Conservation (phyloP, 129 eudicot genomes). For the Oenanthe sinensis region DNA sequence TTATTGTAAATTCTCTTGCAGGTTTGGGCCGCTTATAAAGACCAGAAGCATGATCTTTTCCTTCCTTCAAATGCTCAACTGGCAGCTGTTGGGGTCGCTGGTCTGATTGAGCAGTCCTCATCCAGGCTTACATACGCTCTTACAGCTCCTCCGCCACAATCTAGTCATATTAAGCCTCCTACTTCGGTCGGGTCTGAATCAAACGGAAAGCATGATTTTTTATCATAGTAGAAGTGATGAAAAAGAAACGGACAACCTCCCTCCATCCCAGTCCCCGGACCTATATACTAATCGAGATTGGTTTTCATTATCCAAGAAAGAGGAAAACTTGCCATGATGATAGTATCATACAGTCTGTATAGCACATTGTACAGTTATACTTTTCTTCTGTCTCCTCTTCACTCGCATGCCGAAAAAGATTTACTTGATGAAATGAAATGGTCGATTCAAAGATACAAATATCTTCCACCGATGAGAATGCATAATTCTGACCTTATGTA, state of each 20-base stretch:
- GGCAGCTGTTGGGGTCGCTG: slow-evolving; percentile 94
- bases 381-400: background rate
- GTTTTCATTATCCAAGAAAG: background rate
- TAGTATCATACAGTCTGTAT: background rate
- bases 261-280: background rate
- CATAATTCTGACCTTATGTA: background rate
- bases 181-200: slow-evolving; percentile 21
- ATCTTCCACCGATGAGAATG: background rate
- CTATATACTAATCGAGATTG: background rate
- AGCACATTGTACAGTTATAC: slow-evolving; percentile 10
- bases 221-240: slow-evolving; percentile 9
- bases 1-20: slow-evolving; percentile 13
- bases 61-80: slow-evolving; percentile 96
- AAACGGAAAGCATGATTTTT: slow-evolving; percentile 30
- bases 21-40: slow-evolving; percentile 98
- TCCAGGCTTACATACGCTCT: slow-evolving; percentile 71
- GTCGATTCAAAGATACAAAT: background rate
- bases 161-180: slow-evolving; percentile 36
- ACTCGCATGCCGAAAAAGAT: background rate
- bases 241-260: background rate
- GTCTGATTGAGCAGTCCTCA: slow-evolving; percentile 74
- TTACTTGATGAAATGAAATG: slow-evolving; percentile 8
- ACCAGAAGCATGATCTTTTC: slow-evolving; percentile 92
- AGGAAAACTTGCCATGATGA: background rate
- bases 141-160: slow-evolving; percentile 67